These are phyloP conservation scores for Geotrichum armillariae DNA, from an alignment of 1,139 yeast genomes.

Conservation along the genomic window DNA sequence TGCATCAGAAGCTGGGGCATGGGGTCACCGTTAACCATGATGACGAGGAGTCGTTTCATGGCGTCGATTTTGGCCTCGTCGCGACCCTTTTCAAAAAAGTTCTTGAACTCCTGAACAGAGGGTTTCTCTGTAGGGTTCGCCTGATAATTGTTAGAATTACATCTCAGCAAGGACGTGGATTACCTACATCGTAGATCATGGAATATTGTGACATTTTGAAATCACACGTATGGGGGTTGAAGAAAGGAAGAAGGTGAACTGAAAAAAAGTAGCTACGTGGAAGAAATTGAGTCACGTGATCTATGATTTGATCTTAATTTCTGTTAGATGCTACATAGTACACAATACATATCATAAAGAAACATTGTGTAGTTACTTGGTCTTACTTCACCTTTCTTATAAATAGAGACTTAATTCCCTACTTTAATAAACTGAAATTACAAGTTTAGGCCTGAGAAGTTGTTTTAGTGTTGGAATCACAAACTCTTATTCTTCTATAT, in stretches of 20 bases:
- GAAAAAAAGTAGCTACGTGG: constrained; percentile 20
- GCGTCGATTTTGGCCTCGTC: constrained; percentile 87
- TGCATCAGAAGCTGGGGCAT: constrained; percentile 97
- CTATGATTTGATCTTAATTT: not conserved
- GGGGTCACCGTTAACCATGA: constrained; percentile 91
- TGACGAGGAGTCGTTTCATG: constrained; percentile 82
- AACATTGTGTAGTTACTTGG: too few species aligned
- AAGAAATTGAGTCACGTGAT: constrained; percentile 12
- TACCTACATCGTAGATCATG: constrained; percentile 21
- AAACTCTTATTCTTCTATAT: too few species aligned
- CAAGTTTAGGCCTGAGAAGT: too few species aligned
- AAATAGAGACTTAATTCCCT: too few species aligned
- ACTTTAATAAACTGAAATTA: too few species aligned
- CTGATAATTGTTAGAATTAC: constrained; percentile 9
- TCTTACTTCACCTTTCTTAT: too few species aligned
- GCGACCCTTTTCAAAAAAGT: constrained; percentile 80
- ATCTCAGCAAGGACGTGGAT: not conserved
- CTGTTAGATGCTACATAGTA: not conserved
- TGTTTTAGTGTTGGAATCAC: too few species aligned
- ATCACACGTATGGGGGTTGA: constrained; percentile 3
- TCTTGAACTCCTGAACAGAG: constrained; percentile 74
- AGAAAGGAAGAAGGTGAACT: constrained; percentile 7
- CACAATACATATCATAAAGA: not conserved
- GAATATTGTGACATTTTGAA: constrained; percentile 21
- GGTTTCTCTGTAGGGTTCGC: constrained; percentile 54